Conservation (phyloP, 1,284 basidiomycete genomes). For the Rhodotorula sp. region DNA sequence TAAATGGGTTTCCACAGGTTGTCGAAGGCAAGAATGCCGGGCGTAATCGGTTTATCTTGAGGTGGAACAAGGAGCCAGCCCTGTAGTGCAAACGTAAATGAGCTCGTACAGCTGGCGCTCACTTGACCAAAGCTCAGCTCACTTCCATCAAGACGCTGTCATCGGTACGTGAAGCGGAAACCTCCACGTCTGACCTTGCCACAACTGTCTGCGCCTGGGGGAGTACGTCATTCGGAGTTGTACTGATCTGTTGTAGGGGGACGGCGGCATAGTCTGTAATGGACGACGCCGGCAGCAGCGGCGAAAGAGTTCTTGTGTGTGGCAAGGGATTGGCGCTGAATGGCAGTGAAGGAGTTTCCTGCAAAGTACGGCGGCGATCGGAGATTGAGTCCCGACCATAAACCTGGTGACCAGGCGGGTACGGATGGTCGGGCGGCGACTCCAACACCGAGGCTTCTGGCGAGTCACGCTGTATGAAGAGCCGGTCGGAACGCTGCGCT, state of each 20-base stretch:
- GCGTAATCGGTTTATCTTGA: no score
- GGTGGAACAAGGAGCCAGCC: constrained; percentile 1
- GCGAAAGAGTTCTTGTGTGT: no score
- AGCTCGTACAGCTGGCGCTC: background rate
- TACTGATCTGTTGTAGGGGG: no score
- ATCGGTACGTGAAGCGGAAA: no score
- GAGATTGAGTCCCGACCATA: background rate
- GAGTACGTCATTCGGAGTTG: no score
- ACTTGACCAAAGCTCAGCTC: background rate
- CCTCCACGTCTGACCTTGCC: no score
- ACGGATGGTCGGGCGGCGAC: background rate
- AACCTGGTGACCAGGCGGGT: background rate
- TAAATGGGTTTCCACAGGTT: background rate
- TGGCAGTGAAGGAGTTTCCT: no score
- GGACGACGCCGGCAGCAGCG: no score
- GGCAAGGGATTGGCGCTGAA: no score
- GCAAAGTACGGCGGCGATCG: background rate
- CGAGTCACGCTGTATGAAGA: background rate
- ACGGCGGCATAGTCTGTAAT: no score
- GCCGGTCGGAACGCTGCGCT: background rate
- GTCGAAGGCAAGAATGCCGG: background rate
- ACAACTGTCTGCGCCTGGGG: no score
- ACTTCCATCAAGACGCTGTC: background rate
- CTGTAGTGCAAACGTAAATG: background rate
- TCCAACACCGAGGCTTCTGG: background rate